Conservation (phyloP, 2,329 filamentous ascomycete species). For the Ceratocystis colombiana region DNA sequence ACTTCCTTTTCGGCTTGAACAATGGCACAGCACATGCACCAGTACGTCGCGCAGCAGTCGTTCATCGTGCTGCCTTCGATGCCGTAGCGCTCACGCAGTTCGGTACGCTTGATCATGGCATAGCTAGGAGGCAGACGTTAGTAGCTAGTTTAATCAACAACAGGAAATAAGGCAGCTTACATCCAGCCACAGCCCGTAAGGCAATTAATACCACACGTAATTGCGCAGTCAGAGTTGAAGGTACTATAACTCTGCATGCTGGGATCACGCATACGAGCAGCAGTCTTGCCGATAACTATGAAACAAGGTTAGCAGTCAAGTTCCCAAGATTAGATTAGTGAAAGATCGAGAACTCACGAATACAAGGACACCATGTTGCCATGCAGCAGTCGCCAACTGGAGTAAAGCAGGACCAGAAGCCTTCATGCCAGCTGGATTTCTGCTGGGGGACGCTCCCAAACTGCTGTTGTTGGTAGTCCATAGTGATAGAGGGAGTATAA, state of each 20-base stretch:
- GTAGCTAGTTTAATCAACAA: background rate
- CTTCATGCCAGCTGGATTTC: constrained; percentile 32
- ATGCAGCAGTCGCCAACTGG: constrained; percentile 36
- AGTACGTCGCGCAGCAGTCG: constrained; percentile 46
- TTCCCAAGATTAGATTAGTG: background rate
- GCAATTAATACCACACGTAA: constrained; percentile 35
- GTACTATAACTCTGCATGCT: constrained; percentile 34
- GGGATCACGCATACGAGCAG: constrained; percentile 39
- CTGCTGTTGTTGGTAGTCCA: constrained; percentile 16
- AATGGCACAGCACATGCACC: constrained; percentile 47
- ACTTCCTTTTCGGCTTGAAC: constrained; percentile 52
- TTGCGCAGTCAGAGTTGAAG: constrained; percentile 36
- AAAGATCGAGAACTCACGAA: constrained; percentile 33
- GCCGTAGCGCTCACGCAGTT: constrained; percentile 44
- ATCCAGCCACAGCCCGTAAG: constrained; percentile 39
- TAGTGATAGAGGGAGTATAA: background rate
- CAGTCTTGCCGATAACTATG: constrained; percentile 38
- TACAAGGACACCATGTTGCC: constrained; percentile 36
- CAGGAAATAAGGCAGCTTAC: constrained; percentile 29
- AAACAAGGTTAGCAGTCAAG: background rate
- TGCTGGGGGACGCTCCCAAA: constrained; percentile 21
- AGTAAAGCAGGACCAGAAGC: constrained; percentile 35
- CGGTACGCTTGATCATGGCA: constrained; percentile 44
- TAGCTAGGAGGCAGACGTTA: constrained; percentile 31
- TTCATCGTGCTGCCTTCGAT: constrained; percentile 41